Evolutionary conservation across 768 basidiomycete species (phyloP), one percentile per base, ranked within the genome.

Genomic region (Dentipellis sp.): DNA sequence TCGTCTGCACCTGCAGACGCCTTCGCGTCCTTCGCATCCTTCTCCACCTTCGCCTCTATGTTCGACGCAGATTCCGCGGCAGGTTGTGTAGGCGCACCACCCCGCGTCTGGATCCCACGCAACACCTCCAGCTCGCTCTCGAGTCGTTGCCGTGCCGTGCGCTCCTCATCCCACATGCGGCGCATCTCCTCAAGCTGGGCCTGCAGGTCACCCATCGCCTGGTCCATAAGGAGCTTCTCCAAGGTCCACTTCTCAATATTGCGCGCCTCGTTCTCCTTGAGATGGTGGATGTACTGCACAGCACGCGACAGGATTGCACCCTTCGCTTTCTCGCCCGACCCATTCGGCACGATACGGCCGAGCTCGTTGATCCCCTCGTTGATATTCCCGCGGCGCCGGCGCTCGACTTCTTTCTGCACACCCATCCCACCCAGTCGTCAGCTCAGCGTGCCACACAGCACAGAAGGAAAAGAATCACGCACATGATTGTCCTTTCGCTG

Each of bases 291-390:
- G 68, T 97, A 94, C 63, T 89, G 83, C 38, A 93, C 93, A 1
- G 94, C 92, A 36, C 88, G 87, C 2, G 81, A 76, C 19, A 98
- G 83, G 59, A 97, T 88, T 3, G 88, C 88, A 17, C 92, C 91
- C 66, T 98, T 97, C 53, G 88, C 86, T 64, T 88, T 90, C 68
- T 92, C 90, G 34, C 90, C 89, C 0, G 87, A 84, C 23, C 85
- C 88, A 62, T 85, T 88, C 3, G 94, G 94, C 10, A 97, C 86
- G 62, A 94, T 89, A 0, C 85, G 81, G 0, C 88, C 87, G 14
- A 98, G 84, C 63, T 90, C 88, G 65, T 89, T 92, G 73, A 99
- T 97, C 0, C 94, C 94, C 59, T 94, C 89, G 71, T 95, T 97
- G 72, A 99, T 97, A 62, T 93, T 93, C 16, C 94, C 94, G 49